phyloP scores from a whole-genome alignment of 495 filamentous ascomycete genomes.

The Penicillium manginii region DNA sequence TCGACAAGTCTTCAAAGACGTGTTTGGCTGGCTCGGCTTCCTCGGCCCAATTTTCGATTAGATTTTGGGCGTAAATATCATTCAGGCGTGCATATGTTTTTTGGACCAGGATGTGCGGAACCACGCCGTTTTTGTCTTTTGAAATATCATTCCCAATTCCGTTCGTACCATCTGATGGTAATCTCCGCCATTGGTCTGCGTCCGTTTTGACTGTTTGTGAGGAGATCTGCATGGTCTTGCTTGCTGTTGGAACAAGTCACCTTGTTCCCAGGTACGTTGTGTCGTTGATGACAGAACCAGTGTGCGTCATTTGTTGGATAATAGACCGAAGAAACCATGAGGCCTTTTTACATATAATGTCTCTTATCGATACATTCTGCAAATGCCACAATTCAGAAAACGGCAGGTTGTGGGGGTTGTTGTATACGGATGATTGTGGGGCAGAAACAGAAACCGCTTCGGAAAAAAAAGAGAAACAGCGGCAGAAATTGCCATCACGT shows the following conservation, averaged over 20 bases:
- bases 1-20: slow-evolving; percentile 91
- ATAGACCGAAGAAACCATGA: no score
- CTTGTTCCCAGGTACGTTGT: background rate
- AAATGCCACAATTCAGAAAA: background rate
- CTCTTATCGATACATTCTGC: no score
- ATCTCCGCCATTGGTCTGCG: background rate
- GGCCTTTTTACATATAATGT: no score
- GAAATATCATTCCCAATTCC: slow-evolving; percentile 12
- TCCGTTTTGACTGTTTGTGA: background rate
- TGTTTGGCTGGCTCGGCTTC: slow-evolving; percentile 87
- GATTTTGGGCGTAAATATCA: slow-evolving; percentile 65
- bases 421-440: background rate
- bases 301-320: no score
- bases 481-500: slow-evolving; percentile 6
- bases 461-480: background rate
- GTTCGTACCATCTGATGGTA: slow-evolving; percentile 26
- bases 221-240: background rate
- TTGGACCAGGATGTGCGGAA: slow-evolving; percentile 75
- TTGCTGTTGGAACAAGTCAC: background rate
- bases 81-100: slow-evolving; percentile 84
- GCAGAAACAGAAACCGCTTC: background rate
- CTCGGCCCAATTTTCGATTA: slow-evolving; percentile 79
- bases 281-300: background rate
- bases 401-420: background rate
- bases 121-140: slow-evolving; percentile 66